Base-by-base conservation (phyloP, 768 basidiomycete species). In the Imleria badia region DNA sequence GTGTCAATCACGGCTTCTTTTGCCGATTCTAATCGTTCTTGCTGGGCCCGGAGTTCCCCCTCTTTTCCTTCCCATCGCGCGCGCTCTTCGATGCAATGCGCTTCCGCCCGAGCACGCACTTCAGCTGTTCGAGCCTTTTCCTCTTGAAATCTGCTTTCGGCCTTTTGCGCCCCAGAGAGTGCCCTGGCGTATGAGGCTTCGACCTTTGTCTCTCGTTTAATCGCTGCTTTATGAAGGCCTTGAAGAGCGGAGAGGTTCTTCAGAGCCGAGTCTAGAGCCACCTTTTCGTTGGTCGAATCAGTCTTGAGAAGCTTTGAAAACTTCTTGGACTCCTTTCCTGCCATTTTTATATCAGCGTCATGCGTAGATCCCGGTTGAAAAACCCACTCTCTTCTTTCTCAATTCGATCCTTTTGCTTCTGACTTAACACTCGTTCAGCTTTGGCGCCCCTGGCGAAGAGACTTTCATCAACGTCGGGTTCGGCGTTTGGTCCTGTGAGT, bases 271-370 rank as follows among this genome's bases (percentile, higher is more conserved):
- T 73, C 70, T 20, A 94, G 69, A 0, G 86, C 78, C 55, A 79
- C 74, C 65, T 83, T 83, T 69, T 91, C 89, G 1, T 80, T 75
- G 63, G 83, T 84, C 1, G 78, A 86, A 69, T 91, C 91, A 2
- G 76, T 70, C 68, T 81, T 84, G 62, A 92, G 82, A 34, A 93
- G 79, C 65, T 83, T 91, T 8, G 84, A 81, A 34, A 91, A 72
- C 36, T 73, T 76, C 61, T 80, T 83, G 8, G 79, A 78, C 44
- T 88, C 82, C 60, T 79, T 82, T 47, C 70, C 86, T 89, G 58
- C 3, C 30, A 3, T 33, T 22, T 19, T 6, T 10, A 29, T 19
- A 26, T 61, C 30, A 54, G 45, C 8, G 3, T 1, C n/a, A 19
- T 46, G 17, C 7, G 19, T 26, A 3, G 17, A 33, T 20, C n/a